Conservation (phyloP, 495 filamentous ascomycete genomes). For the Astrothelium macrocarpum region DNA sequence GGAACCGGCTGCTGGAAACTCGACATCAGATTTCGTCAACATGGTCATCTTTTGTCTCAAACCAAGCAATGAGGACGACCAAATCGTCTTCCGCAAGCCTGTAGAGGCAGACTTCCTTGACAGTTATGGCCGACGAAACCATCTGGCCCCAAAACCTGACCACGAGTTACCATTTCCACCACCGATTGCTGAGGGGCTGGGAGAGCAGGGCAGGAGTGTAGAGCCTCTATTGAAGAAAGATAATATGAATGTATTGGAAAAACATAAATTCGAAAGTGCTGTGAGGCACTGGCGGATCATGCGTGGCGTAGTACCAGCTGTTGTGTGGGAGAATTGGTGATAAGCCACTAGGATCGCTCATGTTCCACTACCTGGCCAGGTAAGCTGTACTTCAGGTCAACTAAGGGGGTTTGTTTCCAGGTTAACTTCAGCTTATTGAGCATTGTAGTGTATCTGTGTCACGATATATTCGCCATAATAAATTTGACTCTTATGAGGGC, state of each 20-base stretch:
- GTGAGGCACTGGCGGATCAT: slow-evolving; percentile 85
- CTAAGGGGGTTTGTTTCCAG: no score
- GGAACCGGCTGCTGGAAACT: slow-evolving; percentile 33
- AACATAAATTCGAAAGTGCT: slow-evolving; percentile 65
- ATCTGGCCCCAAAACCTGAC: slow-evolving; percentile 66
- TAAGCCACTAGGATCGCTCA: not conserved
- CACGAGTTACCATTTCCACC: slow-evolving; percentile 46
- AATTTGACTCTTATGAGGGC: no score
- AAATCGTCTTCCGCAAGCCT: slow-evolving; percentile 60
- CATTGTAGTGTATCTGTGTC: no score
- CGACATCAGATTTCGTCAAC: slow-evolving; percentile 66
- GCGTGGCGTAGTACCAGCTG: slow-evolving; percentile 66
- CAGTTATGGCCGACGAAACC: slow-evolving; percentile 55
- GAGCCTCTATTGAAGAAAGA: slow-evolving; percentile 41
- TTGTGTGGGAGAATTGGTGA: slow-evolving; percentile 87
- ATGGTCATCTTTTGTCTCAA: slow-evolving; percentile 65
- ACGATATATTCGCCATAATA: no score
- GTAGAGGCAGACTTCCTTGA: slow-evolving; percentile 57
- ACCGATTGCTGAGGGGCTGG: not conserved
- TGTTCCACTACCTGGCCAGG: no score
- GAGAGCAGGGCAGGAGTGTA: not conserved
- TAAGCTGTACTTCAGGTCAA: no score
- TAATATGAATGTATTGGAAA: slow-evolving; percentile 49
- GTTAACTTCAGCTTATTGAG: no score
- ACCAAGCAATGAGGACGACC: slow-evolving; percentile 36